A percentile compares a stretch with the other conserved stretches of the same genome.
Evolutionary conservation across 345 rosid genomes (phyloP).

Genomic region (Syzygium aqueum): DNA sequence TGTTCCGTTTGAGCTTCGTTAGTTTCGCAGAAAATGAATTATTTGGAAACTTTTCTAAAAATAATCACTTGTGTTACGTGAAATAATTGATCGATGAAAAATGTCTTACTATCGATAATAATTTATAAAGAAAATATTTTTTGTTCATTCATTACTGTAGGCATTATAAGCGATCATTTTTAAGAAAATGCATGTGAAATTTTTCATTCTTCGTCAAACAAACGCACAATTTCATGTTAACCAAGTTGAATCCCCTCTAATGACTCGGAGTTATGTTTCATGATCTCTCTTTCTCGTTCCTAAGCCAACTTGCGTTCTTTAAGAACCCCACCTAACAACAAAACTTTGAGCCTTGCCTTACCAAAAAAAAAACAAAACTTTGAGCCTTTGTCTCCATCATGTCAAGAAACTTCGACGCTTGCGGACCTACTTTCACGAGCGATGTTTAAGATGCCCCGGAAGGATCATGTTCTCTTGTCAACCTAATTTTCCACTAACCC

Average conservation of each 20-base stretch:
- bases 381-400: background rate
- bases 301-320: background rate
- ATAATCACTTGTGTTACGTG: rapidly evolving
- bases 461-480: background rate
- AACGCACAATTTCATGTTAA: background rate
- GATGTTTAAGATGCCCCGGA: background rate
- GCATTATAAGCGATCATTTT: background rate
- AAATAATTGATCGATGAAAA: background rate
- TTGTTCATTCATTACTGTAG: background rate
- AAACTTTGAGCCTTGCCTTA: background rate
- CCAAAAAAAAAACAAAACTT: background rate
- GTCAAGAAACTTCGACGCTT: background rate
- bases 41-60: rapidly evolving
- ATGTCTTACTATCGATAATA: background rate
- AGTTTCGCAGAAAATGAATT: rapidly evolving
- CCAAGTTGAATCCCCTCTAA: background rate
- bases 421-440: background rate
- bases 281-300: background rate
- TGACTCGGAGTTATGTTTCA: background rate
- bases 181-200: background rate
- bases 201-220: background rate
- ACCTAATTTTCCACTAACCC: background rate
- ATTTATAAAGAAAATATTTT: background rate
- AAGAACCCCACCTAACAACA: background rate
- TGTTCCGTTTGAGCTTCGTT: background rate